phyloP scores from a whole-genome alignment of 2,329 filamentous ascomycete species.

The Immersiporthe knoxdaviesiana region DNA sequence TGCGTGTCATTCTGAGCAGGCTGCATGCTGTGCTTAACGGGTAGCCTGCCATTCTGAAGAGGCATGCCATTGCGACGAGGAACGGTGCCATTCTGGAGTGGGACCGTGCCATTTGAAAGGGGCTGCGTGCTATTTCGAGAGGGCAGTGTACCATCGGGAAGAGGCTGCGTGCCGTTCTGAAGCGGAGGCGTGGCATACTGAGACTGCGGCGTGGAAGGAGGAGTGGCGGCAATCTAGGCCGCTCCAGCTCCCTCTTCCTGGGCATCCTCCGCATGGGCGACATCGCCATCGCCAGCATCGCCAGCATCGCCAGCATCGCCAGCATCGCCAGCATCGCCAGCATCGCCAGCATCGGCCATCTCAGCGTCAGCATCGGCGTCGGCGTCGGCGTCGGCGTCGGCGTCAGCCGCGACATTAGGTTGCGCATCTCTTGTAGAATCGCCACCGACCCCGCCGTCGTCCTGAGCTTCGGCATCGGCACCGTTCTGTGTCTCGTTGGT shows the following conservation, averaged over 20 bases:
- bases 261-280: slow-evolving; percentile 15
- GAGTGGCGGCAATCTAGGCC: slow-evolving; percentile 2
- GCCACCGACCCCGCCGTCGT: slow-evolving; percentile 35
- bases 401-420: not conserved
- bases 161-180: not conserved
- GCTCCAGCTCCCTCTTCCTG: slow-evolving; percentile 9
- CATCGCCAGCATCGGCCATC: not conserved
- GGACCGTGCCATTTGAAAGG: not conserved
- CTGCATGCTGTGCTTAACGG: not conserved
- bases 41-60: too few species aligned
- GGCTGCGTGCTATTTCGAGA: not conserved
- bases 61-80: too few species aligned
- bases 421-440: not conserved
- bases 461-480: slow-evolving; percentile 40
- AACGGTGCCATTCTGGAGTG: too few species aligned
- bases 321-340: not conserved
- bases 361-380: slow-evolving; percentile 15
- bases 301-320: slow-evolving; percentile 11
- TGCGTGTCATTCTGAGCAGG: too few species aligned
- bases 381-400: not conserved
- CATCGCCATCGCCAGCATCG: not conserved
- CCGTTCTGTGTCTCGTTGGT: slow-evolving; percentile 41
- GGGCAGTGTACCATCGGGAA: not conserved
- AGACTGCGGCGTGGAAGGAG: not conserved
- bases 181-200: not conserved